Conservation (phyloP, 805 yeast genomes). For the Candida schatavii region DNA sequence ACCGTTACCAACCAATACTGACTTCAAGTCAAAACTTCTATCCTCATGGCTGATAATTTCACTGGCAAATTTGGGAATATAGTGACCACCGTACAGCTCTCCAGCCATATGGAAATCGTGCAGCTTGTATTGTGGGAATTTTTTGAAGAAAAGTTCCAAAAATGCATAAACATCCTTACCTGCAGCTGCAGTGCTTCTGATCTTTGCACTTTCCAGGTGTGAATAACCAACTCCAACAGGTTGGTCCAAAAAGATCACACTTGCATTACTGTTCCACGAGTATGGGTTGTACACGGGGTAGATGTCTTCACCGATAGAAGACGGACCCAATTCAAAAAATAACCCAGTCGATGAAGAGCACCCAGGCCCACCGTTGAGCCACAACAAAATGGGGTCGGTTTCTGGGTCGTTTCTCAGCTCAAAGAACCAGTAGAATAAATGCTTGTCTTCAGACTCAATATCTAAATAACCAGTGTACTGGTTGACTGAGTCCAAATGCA, state of each 20-base stretch:
- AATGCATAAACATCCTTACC: slow-evolving; percentile 86
- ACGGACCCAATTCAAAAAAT: slow-evolving; percentile 89
- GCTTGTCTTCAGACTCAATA: slow-evolving; percentile 48
- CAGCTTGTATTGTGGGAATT: slow-evolving; percentile 66
- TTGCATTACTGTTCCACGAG: slow-evolving; percentile 91
- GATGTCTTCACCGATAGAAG: slow-evolving; percentile 63
- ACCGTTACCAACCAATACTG: slow-evolving; percentile 45
- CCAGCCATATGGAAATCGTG: slow-evolving; percentile 84
- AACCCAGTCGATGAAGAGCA: slow-evolving; percentile 90
- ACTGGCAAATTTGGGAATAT: slow-evolving; percentile 84
- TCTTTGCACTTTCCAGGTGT: slow-evolving; percentile 58
- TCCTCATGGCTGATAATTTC: slow-evolving; percentile 73
- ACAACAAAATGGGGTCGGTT: slow-evolving; percentile 81
- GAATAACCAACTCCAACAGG: slow-evolving; percentile 94
- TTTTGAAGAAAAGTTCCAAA: slow-evolving; percentile 75
- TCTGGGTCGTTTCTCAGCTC: slow-evolving; percentile 87
- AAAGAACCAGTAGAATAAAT: slow-evolving; percentile 90
- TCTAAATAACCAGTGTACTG: slow-evolving; percentile 41
- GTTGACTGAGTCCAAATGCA: slow-evolving; percentile 36
- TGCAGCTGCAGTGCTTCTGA: slow-evolving; percentile 74
- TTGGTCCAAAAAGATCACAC: slow-evolving; percentile 88
- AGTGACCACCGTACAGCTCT: slow-evolving; percentile 92
- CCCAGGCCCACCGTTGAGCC: slow-evolving; percentile 98
- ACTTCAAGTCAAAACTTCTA: slow-evolving; percentile 35
- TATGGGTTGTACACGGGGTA: slow-evolving; percentile 75